Conservation (phyloP, 768 basidiomycete species). For the Paxillus rubicundulus region DNA sequence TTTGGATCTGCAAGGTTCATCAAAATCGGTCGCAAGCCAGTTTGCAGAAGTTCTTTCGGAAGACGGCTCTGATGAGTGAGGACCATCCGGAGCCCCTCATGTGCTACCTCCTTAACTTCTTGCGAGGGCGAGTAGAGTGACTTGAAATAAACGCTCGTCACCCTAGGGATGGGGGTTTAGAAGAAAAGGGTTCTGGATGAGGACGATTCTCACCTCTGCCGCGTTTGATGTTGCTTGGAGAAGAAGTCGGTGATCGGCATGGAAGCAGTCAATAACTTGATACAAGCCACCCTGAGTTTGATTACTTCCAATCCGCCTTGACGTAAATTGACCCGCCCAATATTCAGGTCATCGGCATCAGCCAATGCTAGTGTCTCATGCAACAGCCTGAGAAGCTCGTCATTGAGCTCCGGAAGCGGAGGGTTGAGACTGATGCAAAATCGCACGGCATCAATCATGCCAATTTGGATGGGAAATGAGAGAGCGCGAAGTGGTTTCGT, state of each 20-base stretch:
- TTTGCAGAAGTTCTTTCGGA: conserved; percentile 93
- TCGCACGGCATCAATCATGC: conserved; percentile 95
- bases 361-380: conserved; percentile 94
- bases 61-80: conserved; percentile 86
- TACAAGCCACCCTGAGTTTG: conserved; percentile 90
- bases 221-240: conserved; percentile 74
- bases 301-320: conserved; percentile 80
- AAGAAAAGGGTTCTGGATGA: not conserved
- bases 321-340: conserved; percentile 71
- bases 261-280: conserved; percentile 88
- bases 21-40: conserved; percentile 91
- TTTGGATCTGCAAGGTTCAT: conserved; percentile 98
- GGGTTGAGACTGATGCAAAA: conserved; percentile 90
- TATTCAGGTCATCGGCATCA: conserved; percentile 88
- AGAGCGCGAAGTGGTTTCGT: conserved; percentile 95
- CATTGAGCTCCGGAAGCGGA: conserved; percentile 86
- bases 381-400: conserved; percentile 85
- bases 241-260: conserved; percentile 96
- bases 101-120: conserved; percentile 94
- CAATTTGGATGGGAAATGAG: conserved; percentile 93
- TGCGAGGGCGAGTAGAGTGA: conserved; percentile 88
- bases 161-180: conserved; percentile 45
- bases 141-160: conserved; percentile 97
- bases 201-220: conserved; percentile 63
- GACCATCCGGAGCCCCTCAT: conserved; percentile 88